Evolutionary conservation across 495 filamentous ascomycete species (phyloP).

Genomic region (Peziza echinospora): DNA sequence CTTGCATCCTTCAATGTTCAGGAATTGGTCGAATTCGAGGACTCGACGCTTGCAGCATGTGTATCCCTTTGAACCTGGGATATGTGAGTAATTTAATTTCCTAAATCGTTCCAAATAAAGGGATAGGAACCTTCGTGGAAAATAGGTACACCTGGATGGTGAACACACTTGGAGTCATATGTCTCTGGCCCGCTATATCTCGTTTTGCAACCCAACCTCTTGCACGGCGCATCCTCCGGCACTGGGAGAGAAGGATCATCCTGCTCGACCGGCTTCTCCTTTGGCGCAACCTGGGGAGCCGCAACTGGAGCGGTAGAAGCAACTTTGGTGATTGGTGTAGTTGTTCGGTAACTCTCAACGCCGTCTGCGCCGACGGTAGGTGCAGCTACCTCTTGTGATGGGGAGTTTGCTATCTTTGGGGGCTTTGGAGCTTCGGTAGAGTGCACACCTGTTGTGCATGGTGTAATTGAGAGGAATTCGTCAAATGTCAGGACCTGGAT

Average conservation of each 20-base stretch:
- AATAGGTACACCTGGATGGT: conserved; percentile 68
- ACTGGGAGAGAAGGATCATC: conserved; percentile 58
- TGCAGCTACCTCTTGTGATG: conserved; percentile 11
- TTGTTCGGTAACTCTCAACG: conserved; percentile 27
- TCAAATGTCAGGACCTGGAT: conserved; percentile 84
- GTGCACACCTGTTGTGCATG: conserved; percentile 87
- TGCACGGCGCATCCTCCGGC: conserved; percentile 49
- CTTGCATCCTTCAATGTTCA: conserved; percentile 82
- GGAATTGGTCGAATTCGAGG: conserved; percentile 91
- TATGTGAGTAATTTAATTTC: not conserved
- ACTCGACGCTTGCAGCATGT: conserved; percentile 89
- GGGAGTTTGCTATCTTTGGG: conserved; percentile 17
- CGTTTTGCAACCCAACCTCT: conserved; percentile 48
- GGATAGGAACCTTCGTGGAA: conserved; percentile 90
- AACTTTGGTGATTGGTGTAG: conserved; percentile 31
- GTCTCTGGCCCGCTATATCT: conserved; percentile 43
- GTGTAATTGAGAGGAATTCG: conserved; percentile 84
- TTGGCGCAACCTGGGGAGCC: conserved; percentile 45
- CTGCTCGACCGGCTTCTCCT: conserved; percentile 38
- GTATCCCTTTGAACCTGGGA: conserved; percentile 50
- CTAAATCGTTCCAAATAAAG: too few relatives aligned
- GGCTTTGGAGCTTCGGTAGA: conserved; percentile 64
- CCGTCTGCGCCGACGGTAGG: conserved; percentile 21
- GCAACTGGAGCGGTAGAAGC: conserved; percentile 34
- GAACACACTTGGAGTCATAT: conserved; percentile 30